Base-by-base conservation (phyloP, 805 yeast genomes). In the Dipodascopsis tothii region DNA sequence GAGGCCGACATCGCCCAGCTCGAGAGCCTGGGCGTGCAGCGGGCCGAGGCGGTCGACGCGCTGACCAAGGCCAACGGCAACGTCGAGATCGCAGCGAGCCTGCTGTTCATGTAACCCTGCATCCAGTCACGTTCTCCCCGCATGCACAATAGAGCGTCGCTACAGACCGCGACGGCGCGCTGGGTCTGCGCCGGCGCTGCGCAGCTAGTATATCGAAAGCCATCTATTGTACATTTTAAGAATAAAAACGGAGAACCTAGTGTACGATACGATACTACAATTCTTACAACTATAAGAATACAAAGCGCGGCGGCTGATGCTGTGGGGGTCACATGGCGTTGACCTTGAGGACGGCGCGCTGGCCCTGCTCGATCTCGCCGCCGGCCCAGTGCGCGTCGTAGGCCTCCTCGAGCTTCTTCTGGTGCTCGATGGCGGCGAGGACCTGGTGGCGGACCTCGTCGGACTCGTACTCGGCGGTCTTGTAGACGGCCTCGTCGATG, bases 71-170 rank as follows among this genome's bases (percentile, higher is more conserved):
- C 94, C 1, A 69, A 72, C 21, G 95, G 95, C 5, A 83, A 88
- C 57, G 75, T 82, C 0, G 96, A 90, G 41, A 52, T 79, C 49
- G 97, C 97, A 0, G 96, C 96, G 1, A 77, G 94, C 1, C 56
- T 83, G 18, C 39, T 56, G 37, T 50, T 56, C 30, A 9, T 9
- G 30, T 25, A 25, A 14, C 30, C n/a, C n/a, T n/a, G n/a, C n/a
- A n/a, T n/a, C n/a, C n/a, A n/a, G n/a, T n/a, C n/a, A n/a, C n/a
- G n/a, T n/a, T n/a, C n/a, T n/a, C n/a, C n/a, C n/a, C n/a, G n/a
- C n/a, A n/a, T n/a, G n/a, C n/a, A n/a, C n/a, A n/a, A n/a, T n/a
- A n/a, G n/a, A n/a, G n/a, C n/a, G n/a, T n/a, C n/a, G n/a, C n/a
- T n/a, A n/a, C n/a, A n/a, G n/a, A n/a, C n/a, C n/a, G n/a, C n/a